Conservation (phyloP, 1,284 basidiomycete genomes). For the Microbotryum lychnidis-dioicae region DNA sequence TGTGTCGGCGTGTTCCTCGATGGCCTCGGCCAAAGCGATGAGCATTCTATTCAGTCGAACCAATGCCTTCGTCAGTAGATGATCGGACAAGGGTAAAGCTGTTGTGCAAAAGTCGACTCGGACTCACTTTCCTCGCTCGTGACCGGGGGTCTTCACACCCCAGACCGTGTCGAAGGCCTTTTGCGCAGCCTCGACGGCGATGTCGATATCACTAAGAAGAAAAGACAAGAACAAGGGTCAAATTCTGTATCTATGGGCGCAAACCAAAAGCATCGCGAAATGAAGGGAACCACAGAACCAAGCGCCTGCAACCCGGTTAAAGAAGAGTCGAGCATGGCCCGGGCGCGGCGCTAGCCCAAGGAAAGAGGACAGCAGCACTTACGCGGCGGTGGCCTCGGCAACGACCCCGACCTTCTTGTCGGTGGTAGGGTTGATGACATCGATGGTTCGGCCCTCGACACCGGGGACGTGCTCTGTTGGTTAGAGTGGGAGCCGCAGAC, state of each 20-base stretch:
- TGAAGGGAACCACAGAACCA: neutral
- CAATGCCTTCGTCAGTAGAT: neutral
- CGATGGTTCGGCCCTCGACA: constrained; percentile 55
- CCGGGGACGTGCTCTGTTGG: constrained; percentile 57
- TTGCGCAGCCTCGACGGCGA: constrained; percentile 66
- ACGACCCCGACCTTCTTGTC: constrained; percentile 63
- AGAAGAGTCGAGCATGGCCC: constrained; percentile 8
- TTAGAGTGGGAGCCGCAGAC: constrained; percentile 62
- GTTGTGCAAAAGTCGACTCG: constrained; percentile 18
- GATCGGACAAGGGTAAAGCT: neutral
- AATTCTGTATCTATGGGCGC: no score
- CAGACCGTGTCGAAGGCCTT: constrained; percentile 65
- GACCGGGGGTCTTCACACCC: constrained; percentile 66
- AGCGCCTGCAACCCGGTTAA: neutral
- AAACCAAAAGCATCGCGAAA: neutral
- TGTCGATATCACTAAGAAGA: constrained; percentile 54
- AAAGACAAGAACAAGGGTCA: neutral
- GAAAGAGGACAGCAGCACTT: neutral
- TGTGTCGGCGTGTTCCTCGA: constrained; percentile 63
- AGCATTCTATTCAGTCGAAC: constrained; percentile 40
- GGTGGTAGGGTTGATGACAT: constrained; percentile 70
- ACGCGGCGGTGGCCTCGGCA: constrained; percentile 50
- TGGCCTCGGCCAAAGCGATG: constrained; percentile 64
- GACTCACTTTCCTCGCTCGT: constrained; percentile 54
- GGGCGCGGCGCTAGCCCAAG: constrained; percentile 4